These are phyloP conservation scores for Capronia coronata DNA, from an alignment of 2,329 filamentous ascomycete species.

Conservation along the genomic window DNA sequence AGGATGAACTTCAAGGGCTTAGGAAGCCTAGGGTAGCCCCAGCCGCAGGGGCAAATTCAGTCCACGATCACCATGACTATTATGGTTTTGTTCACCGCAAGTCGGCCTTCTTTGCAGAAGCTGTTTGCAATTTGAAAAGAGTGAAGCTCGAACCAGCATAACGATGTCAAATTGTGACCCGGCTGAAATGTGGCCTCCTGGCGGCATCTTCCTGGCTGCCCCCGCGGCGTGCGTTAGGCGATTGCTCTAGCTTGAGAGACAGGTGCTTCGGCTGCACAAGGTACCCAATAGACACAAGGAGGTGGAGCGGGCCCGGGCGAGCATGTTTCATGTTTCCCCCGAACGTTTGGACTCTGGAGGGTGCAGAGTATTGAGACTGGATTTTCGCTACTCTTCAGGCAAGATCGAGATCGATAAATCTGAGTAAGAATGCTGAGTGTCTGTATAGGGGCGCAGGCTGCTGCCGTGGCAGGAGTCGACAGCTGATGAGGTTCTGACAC, in stretches of 20 bases:
- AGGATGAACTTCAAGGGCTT: not conserved
- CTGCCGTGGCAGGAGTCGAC: too few species aligned
- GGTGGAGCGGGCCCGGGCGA: constrained; percentile 1
- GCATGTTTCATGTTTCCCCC: constrained; percentile 15
- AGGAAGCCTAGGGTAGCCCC: too few species aligned
- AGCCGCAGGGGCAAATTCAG: constrained; percentile 10
- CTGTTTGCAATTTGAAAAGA: constrained; percentile 9
- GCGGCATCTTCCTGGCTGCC: not conserved
- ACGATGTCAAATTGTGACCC: too few species aligned
- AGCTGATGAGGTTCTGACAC: not conserved
- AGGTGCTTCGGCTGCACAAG: constrained; percentile 3
- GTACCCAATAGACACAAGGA: too few species aligned
- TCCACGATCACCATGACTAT: not conserved
- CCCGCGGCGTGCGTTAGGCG: not conserved
- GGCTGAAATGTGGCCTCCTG: not conserved
- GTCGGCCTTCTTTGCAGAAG: constrained; percentile 8
- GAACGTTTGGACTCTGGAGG: constrained; percentile 6
- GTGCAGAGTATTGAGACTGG: too few species aligned
- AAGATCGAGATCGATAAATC: not conserved
- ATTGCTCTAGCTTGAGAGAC: not conserved
- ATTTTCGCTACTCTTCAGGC: not conserved
- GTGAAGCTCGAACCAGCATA: not conserved
- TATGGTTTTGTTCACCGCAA: not conserved
- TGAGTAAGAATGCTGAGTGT: not conserved
- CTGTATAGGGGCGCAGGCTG: too few species aligned